A percentile compares a stretch with the other conserved stretches of the same genome.
Conservation (phyloP, 345 rosid genomes). For the Cardamine occulta region DNA sequence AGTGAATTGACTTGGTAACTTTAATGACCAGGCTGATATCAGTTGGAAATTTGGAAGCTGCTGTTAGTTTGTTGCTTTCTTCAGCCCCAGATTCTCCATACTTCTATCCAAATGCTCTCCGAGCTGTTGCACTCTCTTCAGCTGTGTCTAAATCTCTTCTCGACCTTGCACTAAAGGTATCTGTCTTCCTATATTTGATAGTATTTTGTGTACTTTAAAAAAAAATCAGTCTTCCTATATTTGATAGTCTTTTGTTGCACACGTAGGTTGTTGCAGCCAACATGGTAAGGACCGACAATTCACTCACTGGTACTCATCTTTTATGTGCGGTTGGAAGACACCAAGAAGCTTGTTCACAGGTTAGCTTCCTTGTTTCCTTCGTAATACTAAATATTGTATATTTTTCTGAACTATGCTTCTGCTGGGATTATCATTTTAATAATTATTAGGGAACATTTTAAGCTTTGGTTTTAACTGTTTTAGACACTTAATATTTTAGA, state of each 20-base stretch:
- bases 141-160: slow-evolving; percentile 96
- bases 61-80: slow-evolving; percentile 91
- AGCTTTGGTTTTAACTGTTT: slow-evolving; percentile 16
- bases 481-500: background rate
- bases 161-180: slow-evolving; percentile 92
- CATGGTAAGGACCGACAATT: slow-evolving; percentile 91
- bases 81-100: slow-evolving; percentile 89
- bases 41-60: slow-evolving; percentile 94
- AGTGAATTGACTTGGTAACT: slow-evolving; percentile 33
- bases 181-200: slow-evolving; percentile 6
- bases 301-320: slow-evolving; percentile 91
- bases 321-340: slow-evolving; percentile 96
- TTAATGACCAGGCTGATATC: slow-evolving; percentile 73
- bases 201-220: background rate
- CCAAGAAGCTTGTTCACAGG: slow-evolving; percentile 99
- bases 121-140: slow-evolving; percentile 96
- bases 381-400: background rate
- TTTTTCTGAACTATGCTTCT: slow-evolving; percentile 22
- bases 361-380: slow-evolving; percentile 43
- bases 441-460: background rate
- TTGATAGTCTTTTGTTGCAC: slow-evolving; percentile 12
- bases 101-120: slow-evolving; percentile 91
- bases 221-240: background rate
- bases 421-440: background rate
- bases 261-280: slow-evolving; percentile 94